Percentiles rank a stretch among this genome's conserved stretches.
Evolutionary conservation across 768 basidiomycete genomes (phyloP).

Genomic region (Leccinum aurantiacum): DNA sequence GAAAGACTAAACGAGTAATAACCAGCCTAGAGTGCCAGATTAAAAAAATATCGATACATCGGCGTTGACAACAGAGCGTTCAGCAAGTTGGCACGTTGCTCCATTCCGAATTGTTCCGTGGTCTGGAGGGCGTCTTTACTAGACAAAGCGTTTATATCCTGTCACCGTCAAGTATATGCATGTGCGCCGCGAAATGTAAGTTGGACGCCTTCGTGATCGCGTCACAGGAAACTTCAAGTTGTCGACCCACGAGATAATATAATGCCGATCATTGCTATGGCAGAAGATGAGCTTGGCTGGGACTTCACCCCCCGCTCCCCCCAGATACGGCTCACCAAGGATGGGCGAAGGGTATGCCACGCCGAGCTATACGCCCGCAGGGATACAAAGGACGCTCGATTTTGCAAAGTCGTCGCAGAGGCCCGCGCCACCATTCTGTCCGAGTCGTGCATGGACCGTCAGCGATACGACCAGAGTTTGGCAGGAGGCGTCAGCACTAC

Average conservation of each 20-base stretch:
- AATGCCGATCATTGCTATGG: slow-evolving; percentile 22
- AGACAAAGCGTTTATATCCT: slow-evolving; percentile 14
- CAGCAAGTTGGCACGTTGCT: slow-evolving; percentile 22
- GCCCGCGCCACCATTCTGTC: slow-evolving; percentile 13
- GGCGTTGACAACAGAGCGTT: not conserved
- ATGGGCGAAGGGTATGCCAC: slow-evolving; percentile 32
- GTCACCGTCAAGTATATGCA: slow-evolving; percentile 21
- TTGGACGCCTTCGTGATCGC: slow-evolving; percentile 31
- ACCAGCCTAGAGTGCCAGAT: slow-evolving; percentile 14
- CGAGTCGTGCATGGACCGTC: slow-evolving; percentile 27
- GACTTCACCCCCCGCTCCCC: not conserved
- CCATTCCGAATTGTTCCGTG: slow-evolving; percentile 21
- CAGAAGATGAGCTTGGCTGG: not conserved
- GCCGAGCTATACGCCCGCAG: slow-evolving; percentile 25
- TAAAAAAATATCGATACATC: not conserved
- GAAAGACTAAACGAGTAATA: slow-evolving; percentile 14
- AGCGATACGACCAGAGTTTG: slow-evolving; percentile 23
- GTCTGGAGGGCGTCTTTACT: slow-evolving; percentile 3
- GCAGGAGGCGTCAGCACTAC: slow-evolving; percentile 1
- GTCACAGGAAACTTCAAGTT: slow-evolving; percentile 24
- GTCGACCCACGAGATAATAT: slow-evolving; percentile 28
- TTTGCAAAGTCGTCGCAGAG: slow-evolving; percentile 35
- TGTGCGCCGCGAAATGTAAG: slow-evolving; percentile 24
- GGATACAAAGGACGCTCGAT: slow-evolving; percentile 19
- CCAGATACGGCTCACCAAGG: slow-evolving; percentile 24